These are phyloP conservation scores for Pisolithus marmoratus DNA, from an alignment of 768 basidiomycete genomes.

Conservation along the genomic window DNA sequence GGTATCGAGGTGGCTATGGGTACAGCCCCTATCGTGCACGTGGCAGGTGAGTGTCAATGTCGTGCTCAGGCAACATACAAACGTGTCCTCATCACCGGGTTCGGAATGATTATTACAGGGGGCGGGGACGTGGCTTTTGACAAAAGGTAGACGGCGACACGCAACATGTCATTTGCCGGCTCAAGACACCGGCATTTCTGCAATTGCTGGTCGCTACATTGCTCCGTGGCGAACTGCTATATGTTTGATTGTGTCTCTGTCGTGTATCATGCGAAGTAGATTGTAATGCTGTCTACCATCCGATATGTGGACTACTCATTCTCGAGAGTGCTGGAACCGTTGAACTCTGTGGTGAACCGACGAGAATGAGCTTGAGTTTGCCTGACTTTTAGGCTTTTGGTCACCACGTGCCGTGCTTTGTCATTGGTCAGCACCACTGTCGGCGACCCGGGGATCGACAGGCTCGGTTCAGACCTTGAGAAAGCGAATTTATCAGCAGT, in stretches of 20 bases:
- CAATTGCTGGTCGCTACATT: too few species aligned
- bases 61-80: constrained; percentile 60
- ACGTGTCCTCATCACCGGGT: constrained; percentile 7
- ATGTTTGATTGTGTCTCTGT: constrained; percentile 3
- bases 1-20: constrained; percentile 47
- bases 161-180: constrained; percentile 9
- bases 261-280: neutral
- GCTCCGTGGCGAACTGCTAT: constrained; percentile 3
- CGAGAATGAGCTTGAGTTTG: too few species aligned
- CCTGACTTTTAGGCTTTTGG: too few species aligned
- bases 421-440: too few species aligned
- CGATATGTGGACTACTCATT: too few species aligned
- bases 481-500: too few species aligned
- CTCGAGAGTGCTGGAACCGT: too few species aligned
- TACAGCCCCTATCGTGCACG: constrained; percentile 57
- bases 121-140: constrained; percentile 67
- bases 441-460: too few species aligned
- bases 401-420: too few species aligned
- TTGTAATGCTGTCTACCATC: too few species aligned
- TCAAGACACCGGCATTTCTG: neutral
- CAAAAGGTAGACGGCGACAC: constrained; percentile 12
- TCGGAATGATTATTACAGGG: constrained; percentile 32
- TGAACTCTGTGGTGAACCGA: too few species aligned
- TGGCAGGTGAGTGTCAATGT: constrained; percentile 54
- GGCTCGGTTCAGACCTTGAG: too few species aligned